Percentiles rank a stretch among this genome's conserved stretches.
Conservation (phyloP, 179 eudicot genomes). For the Silene vulgaris region DNA sequence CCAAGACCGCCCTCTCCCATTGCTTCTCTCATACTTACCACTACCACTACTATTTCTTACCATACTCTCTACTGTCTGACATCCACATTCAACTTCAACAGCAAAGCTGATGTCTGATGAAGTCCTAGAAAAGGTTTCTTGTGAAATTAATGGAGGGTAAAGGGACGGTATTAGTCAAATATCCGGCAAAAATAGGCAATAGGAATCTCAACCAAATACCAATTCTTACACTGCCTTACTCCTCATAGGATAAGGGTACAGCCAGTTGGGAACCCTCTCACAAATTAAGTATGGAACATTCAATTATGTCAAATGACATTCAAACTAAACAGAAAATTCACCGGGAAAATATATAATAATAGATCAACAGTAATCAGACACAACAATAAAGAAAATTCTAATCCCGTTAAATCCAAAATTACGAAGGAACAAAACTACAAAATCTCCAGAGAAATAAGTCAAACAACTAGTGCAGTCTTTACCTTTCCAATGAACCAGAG, state of each 20-base stretch:
- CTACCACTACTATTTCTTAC: too few species aligned
- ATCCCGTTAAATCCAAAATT: not conserved
- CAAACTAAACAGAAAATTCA: not conserved
- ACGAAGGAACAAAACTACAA: not conserved
- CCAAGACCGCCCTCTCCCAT: too few species aligned
- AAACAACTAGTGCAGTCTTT: not conserved
- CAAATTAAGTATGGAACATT: not conserved
- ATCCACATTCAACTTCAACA: too few species aligned
- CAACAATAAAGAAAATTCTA: not conserved
- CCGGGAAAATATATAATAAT: not conserved
- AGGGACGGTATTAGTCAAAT: not conserved
- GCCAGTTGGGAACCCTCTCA: not conserved
- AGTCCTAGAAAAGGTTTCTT: too few species aligned
- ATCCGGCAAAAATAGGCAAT: not conserved
- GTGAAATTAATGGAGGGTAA: not conserved
- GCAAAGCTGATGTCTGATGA: too few species aligned
- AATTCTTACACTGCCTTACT: not conserved
- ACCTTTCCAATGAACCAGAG: not conserved
- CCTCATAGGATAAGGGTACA: not conserved
- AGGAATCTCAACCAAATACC: too few species aligned
- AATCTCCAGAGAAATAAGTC: not conserved
- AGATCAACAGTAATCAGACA: not conserved
- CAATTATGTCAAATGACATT: not conserved
- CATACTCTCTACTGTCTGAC: too few species aligned
- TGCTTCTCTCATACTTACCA: too few species aligned